These are phyloP conservation scores for Gossypium turneri DNA, from an alignment of 345 rosid genomes.

Conservation along the genomic window DNA sequence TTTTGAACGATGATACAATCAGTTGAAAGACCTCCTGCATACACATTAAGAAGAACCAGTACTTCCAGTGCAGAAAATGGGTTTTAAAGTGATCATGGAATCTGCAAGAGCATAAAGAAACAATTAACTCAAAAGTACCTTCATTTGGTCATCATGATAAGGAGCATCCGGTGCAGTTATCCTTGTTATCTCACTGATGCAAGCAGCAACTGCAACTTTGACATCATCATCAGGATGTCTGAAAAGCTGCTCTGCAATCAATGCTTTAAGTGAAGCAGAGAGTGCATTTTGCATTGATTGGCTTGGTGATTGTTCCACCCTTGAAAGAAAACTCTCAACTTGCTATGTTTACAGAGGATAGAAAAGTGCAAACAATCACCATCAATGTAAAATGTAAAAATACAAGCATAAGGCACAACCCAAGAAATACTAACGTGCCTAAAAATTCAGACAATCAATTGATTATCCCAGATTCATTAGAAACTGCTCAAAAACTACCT, in stretches of 20 bases:
- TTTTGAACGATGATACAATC: slow-evolving; percentile 86
- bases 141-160: slow-evolving; percentile 84
- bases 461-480: neutral
- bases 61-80: neutral
- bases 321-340: slow-evolving; percentile 54
- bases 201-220: slow-evolving; percentile 84
- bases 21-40: slow-evolving; percentile 82
- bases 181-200: slow-evolving; percentile 98
- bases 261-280: slow-evolving; percentile 60
- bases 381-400: neutral
- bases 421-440: neutral
- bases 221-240: slow-evolving; percentile 70
- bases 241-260: slow-evolving; percentile 58
- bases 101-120: neutral
- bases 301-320: slow-evolving; percentile 86
- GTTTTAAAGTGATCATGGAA: neutral
- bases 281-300: slow-evolving; percentile 63
- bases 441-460: neutral
- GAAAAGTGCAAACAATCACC: neutral
- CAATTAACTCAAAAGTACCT: slow-evolving; percentile 36
- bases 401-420: neutral
- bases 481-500: neutral
- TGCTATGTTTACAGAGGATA: slow-evolving; percentile 41
- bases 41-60: slow-evolving; percentile 14
- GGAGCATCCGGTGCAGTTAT: slow-evolving; percentile 99